Conservation (phyloP, 2,329 filamentous ascomycete genomes). For the Colletotrichum kahawae region DNA sequence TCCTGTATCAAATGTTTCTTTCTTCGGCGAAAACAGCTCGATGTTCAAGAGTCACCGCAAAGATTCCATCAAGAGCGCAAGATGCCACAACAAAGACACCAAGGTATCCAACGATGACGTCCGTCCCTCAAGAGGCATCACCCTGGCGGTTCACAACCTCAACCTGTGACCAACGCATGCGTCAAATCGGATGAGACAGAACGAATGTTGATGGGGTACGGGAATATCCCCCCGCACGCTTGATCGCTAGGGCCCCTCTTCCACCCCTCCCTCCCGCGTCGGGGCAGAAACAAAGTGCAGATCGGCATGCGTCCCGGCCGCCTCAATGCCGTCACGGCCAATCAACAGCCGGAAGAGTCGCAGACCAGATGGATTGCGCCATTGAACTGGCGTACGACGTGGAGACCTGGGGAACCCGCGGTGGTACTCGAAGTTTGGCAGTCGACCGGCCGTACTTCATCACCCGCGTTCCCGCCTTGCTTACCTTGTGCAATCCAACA, state of each 20-base stretch:
- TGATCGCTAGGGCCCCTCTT: background rate
- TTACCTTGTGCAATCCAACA: background rate
- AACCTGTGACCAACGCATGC: background rate
- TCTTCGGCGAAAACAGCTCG: background rate
- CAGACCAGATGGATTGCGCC: slow-evolving; percentile 7
- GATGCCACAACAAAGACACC: background rate
- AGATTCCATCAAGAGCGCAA: background rate
- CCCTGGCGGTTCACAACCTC: background rate
- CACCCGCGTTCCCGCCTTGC: background rate
- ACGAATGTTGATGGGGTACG: background rate
- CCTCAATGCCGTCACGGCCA: background rate
- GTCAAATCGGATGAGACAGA: background rate
- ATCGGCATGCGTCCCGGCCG: slow-evolving; percentile 1
- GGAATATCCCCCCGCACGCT: background rate
- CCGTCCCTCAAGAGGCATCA: background rate
- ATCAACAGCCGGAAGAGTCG: background rate
- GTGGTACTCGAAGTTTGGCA: background rate
- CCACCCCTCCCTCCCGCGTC: background rate
- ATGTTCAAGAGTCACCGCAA: background rate
- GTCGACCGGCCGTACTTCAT: background rate
- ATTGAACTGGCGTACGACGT: background rate
- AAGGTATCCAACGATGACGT: background rate
- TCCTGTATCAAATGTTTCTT: background rate
- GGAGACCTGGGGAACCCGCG: background rate
- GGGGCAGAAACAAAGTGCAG: background rate